A percentile compares a stretch with the other conserved stretches of the same genome.
Evolutionary conservation across 1,139 yeast genomes (phyloP).

Genomic region (Pneumocystis canis): DNA sequence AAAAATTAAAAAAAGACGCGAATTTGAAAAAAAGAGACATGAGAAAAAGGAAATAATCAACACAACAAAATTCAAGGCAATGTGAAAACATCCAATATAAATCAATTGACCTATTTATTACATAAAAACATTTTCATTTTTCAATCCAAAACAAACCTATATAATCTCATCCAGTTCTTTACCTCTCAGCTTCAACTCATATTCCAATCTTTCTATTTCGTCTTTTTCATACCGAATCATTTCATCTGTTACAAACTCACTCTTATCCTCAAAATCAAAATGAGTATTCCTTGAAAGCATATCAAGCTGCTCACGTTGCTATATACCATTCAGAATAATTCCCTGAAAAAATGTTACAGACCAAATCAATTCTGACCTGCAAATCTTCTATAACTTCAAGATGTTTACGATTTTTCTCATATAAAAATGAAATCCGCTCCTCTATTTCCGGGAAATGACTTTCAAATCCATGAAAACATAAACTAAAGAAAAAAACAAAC

Average conservation of each 20-base stretch:
- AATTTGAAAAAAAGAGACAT: not conserved
- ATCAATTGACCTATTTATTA: not conserved
- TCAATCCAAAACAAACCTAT: not conserved
- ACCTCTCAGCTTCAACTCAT: conserved; percentile 16
- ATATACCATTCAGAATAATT: conserved; percentile 11
- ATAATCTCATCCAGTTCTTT: conserved; percentile 8
- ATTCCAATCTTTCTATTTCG: conserved; percentile 21
- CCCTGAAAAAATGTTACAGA: not conserved
- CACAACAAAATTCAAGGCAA: not conserved
- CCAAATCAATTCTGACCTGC: not conserved
- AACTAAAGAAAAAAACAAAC: not conserved
- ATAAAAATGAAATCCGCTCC: not conserved
- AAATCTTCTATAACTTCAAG: not conserved
- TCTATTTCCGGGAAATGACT: not conserved
- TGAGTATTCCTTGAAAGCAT: conserved; percentile 12
- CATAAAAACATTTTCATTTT: not conserved
- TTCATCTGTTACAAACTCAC: conserved; percentile 16
- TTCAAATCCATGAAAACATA: not conserved
- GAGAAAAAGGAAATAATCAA: not conserved
- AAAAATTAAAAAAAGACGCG: not conserved
- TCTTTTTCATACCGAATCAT: conserved; percentile 23
- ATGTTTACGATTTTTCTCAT: not conserved
- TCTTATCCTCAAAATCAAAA: conserved; percentile 4
- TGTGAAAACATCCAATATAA: not conserved
- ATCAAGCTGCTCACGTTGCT: conserved; percentile 19